Base-by-base conservation (phyloP, 495 filamentous ascomycete genomes). In the Hypoxylon trugodes region DNA sequence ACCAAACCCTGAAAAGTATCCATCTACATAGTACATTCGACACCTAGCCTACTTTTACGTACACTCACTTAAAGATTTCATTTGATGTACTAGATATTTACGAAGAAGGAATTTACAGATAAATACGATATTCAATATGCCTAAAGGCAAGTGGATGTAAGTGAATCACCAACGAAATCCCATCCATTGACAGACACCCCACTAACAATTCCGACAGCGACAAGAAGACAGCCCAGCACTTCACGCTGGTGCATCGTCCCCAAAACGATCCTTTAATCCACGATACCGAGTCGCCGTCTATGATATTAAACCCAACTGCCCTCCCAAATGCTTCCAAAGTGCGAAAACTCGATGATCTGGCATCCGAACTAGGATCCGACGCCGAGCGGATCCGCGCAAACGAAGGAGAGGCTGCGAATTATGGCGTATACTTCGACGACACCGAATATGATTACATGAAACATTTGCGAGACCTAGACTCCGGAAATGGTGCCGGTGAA, bases 371-470 rank as follows among this genome's bases (percentile, higher is more conserved):
- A 42, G 88, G 90, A 6, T 72, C 78, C 41, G 79, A 84, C 15
- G 81, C 76, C 16, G 64, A 69, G 24, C 73, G 73, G 35, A 80
- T 97, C 55, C 88, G 93, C 67, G 82, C 84, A 38, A 97, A 99
- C 76, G 96, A 98, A 75, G 96, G 96, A 61, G 93, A 98, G 74
- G 96, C 96, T 3, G 95, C 96, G 59, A 90, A 91, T 74, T 85
- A 97, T 74, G 96, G 96, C 45, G 82, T 99, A 56, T 97, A 90
- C 83, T 88, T 71, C 69, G 85, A 88, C 70, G 95, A 98, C 75
- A 89, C 92, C 51, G 84, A 89, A 66, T 98, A 98, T 77, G 96
- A 98, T 69, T 98, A 98, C 77, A 98, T 98, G 95, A 95, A 99
- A 74, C 96, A 99, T 77, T 81, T 99, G 79, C 89, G 91, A n/a